Evolutionary conservation across 2,329 filamentous ascomycete species (phyloP), one percentile per base, ranked within the genome.

Genomic region (Boeremia exigua): DNA sequence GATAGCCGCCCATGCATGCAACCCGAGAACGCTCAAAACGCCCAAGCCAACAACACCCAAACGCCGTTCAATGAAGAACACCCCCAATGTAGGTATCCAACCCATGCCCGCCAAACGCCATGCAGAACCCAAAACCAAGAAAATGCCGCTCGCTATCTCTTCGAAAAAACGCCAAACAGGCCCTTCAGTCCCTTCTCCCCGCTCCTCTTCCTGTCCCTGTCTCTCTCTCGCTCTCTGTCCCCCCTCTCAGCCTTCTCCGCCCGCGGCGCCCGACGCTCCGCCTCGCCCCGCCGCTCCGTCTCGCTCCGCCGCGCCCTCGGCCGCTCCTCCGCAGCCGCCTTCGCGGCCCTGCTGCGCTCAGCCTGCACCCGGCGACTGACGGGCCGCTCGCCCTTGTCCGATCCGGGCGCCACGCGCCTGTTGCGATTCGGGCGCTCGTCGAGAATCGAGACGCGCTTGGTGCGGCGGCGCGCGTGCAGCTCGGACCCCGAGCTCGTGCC

Each of bases 101-200:
- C 43, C 32, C 32, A 37, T 29, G 25, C 43, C 27, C 17, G 28
- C 43, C 44, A 48, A 45, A 38, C 48, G 29, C 54, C 51, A 4
- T 4, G 5, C 17, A 23, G 11, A 14, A 44, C 19, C 19, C 19
- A 23, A 5, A 23, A 23, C 19, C 19, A 28, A 51, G 38, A 29
- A 23, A 29, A 15, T 14, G 15, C 39, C 32, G 6, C 30, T 28
- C 4, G 39, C 11, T 36, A 64, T 27, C 66, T 64, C 59, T 63
- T 71, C 65, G 70, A 71, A 25, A 74, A 61, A 0, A 71, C 66
- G n/a, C 70, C 69, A 49, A 74, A 66, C 12, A 74, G 47, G 1
- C 69, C 62, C 51, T 71, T 74, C 4, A 74, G 48, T 5, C 67
- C 66, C 6, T 67, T 62, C 14, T 65, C 58, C 23, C 72, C 67